These are phyloP conservation scores for Alectoria sarmentosa DNA, from an alignment of 495 filamentous ascomycete genomes.

Conservation along the genomic window DNA sequence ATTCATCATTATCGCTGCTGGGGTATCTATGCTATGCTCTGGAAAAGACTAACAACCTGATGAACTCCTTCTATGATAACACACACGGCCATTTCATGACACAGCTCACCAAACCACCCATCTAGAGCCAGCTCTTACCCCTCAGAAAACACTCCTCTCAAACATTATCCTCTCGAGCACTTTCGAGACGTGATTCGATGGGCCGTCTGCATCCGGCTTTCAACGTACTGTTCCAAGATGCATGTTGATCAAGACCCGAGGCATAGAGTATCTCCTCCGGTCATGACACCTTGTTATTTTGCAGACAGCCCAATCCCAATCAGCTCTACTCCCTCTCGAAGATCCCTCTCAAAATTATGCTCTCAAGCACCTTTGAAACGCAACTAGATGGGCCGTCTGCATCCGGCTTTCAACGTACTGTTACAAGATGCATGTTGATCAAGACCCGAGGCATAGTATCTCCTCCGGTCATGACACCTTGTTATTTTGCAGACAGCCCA, in stretches of 20 bases:
- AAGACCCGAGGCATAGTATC: background rate
- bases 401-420: background rate
- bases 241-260: background rate
- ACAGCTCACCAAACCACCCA: background rate
- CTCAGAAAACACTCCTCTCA: no score
- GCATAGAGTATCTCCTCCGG: background rate
- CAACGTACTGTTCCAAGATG: background rate
- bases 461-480: background rate
- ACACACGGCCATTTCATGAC: background rate
- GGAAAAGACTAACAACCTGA: background rate
- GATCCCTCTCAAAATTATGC: background rate
- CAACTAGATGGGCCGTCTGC: background rate
- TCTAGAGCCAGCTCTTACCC: background rate
- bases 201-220: slow-evolving; percentile 4
- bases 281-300: background rate
- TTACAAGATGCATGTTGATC: background rate
- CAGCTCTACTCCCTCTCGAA: background rate
- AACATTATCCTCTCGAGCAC: background rate
- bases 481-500: background rate
- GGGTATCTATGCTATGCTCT: slow-evolving; percentile 15
- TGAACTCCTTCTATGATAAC: background rate
- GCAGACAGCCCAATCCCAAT: no score
- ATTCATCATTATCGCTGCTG: background rate
- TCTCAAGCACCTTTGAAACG: background rate
- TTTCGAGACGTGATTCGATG: background rate